Evolutionary conservation across 805 yeast species (phyloP), one percentile per base, ranked within the genome.

Genomic region (Metschnikowia colocasiae): DNA sequence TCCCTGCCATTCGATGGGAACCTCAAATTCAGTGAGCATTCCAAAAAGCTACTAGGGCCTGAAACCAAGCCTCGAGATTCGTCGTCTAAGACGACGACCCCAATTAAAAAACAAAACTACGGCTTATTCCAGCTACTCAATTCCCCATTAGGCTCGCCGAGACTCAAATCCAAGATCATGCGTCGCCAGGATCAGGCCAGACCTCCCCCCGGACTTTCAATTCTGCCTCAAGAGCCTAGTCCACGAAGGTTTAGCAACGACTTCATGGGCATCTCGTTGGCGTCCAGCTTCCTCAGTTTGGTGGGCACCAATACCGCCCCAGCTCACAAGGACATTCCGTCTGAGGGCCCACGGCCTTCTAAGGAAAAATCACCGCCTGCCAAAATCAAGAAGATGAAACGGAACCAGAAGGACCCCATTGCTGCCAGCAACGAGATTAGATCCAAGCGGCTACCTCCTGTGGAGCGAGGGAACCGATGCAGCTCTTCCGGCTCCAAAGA

Each of bases 401-500:
- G 45, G 15, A 55, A 48, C 12, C 36, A 50, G 34, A 50, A 47
- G 16, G 51, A 51, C 12, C 63, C 65, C 1, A 69, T 72, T 5
- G 44, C 61, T 4, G 52, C 59, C 8, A 55, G 52, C 18, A 65
- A 60, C 42, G 71, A 69, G n/a, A 50, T 43, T 9, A 64, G 59
- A 20, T 40, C 55, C 16, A 68, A 69, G 46, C 49, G 75, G 40
- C 51, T 63, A 25, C 76, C 75, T 1, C 56, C 60, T 6, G 54
- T 56, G 6, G 51, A 48, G n/a, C 40, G 56, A 16, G 46, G 43
- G 10, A 48, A 62, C 44, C 78, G 75, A 0, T 58, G 69, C 15
- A 74, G 67, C 53, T 73, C 80, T 3, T 64, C 68, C 5, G 10
- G 72, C 74, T 12, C 73, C 7, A 74, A 75, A 46, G 71, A 71